A percentile compares a stretch with the other conserved stretches of the same genome.
phyloP scores from a whole-genome alignment of 2,329 filamentous ascomycete genomes.

The Aspergillus sp. region DNA sequence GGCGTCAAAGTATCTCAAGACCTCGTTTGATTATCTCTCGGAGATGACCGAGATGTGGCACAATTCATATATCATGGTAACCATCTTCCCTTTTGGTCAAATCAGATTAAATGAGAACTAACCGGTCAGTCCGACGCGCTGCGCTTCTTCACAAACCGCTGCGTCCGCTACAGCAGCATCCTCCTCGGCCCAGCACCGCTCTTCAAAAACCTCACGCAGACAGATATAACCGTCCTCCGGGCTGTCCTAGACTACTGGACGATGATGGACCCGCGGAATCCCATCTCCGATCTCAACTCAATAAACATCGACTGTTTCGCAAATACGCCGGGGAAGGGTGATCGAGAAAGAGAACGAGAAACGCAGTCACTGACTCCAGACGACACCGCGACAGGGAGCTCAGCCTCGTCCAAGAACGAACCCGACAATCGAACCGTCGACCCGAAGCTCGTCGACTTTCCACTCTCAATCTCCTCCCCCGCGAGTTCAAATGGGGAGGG shows the following conservation, averaged over 20 bases:
- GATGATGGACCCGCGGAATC: constrained; percentile 29
- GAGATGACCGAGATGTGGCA: constrained; percentile 27
- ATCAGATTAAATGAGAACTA: background rate
- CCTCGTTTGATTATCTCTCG: constrained; percentile 21
- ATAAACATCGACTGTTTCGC: constrained; percentile 10
- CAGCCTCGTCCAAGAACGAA: background rate
- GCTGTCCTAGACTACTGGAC: constrained; percentile 26
- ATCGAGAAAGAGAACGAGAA: background rate
- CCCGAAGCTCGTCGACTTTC: background rate
- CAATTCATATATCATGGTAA: constrained; percentile 28
- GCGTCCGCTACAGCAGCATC: constrained; percentile 23
- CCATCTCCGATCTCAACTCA: constrained; percentile 17
- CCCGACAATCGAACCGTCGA: background rate
- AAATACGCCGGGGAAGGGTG: background rate
- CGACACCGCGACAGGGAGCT: background rate
- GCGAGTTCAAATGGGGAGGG: background rate
- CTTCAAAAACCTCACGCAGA: constrained; percentile 21
- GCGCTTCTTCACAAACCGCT: constrained; percentile 23
- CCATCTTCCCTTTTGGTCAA: background rate
- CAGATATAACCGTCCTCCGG: constrained; percentile 21
- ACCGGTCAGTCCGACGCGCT: constrained; percentile 21
- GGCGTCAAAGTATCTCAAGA: constrained; percentile 22
- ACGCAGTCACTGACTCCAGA: background rate
- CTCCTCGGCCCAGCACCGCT: constrained; percentile 21
- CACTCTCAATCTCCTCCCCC: background rate